These are phyloP conservation scores for Guadua angustifolia DNA, from an alignment of 176 grass and related monocot genomes.

Conservation along the genomic window DNA sequence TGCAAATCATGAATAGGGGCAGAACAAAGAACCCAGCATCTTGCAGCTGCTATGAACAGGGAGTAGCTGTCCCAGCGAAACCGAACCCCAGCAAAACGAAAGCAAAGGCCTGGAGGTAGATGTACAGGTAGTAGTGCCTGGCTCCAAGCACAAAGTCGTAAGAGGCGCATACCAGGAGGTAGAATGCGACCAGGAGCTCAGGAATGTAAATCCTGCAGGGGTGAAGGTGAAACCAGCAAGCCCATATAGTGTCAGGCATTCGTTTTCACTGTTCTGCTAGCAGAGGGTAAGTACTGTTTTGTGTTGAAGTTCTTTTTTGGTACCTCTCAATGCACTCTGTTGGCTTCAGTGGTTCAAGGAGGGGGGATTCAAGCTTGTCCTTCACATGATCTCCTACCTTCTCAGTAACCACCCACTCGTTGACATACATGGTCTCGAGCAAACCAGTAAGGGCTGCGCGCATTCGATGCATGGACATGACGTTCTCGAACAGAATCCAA, in stretches of 20 bases:
- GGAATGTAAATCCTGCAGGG: slow-evolving; percentile 72
- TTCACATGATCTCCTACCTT: slow-evolving; percentile 73
- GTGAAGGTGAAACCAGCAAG: neutral
- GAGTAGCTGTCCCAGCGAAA: slow-evolving; percentile 61
- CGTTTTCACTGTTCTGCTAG: neutral
- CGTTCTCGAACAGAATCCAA: slow-evolving; percentile 98
- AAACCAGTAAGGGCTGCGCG: slow-evolving; percentile 75
- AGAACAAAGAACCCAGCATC: neutral
- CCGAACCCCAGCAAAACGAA: slow-evolving; percentile 75
- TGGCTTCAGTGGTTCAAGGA: slow-evolving; percentile 57
- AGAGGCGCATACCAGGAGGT: slow-evolving; percentile 73
- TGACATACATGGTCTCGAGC: slow-evolving; percentile 58
- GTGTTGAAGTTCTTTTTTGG: neutral
- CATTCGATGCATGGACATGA: slow-evolving; percentile 97
- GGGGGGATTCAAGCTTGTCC: slow-evolving; percentile 56
- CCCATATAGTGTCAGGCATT: neutral
- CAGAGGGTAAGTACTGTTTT: neutral
- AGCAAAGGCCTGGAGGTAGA: slow-evolving; percentile 86
- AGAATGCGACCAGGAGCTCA: slow-evolving; percentile 71
- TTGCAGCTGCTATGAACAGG: slow-evolving; percentile 46
- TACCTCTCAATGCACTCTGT: slow-evolving; percentile 56
- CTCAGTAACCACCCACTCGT: slow-evolving; percentile 94
- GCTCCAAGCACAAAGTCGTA: slow-evolving; percentile 71
- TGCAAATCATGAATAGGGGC: neutral
- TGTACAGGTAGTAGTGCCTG: slow-evolving; percentile 70